Base-by-base conservation (phyloP, 495 filamentous ascomycete genomes). In the Penicillium bovifimosum region DNA sequence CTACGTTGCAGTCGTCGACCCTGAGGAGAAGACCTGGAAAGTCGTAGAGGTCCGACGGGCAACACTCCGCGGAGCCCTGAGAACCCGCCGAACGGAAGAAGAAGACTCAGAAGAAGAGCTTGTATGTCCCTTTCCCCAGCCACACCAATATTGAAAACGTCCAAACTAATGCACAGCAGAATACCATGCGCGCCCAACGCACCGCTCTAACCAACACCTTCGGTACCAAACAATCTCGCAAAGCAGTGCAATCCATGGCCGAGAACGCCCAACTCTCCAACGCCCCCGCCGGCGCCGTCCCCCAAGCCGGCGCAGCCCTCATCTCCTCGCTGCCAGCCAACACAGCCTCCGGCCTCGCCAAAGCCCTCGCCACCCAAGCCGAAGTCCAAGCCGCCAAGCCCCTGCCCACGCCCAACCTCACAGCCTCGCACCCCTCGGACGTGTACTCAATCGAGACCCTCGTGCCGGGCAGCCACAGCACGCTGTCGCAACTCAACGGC, bases 151-250 rank as follows among this genome's bases (percentile, higher is more conserved):
- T 34, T 2, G 33, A 33, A 34, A n/a, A 39, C 9, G 27, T n/a
- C 20, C 20, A 27, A 11, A 36, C 47, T 55, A 38, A 40, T 32
- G 9, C 27, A 69, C 55, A 32, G 38, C 48, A 67, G 64, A 81
- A 77, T 80, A 68, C 74, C 35, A 75, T 80, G 59, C 72, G 78
- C 59, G 78, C 81, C 26, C 75, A 76, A 62, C 81, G 81, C 54
- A 84, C 80, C 39, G 80, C 83, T 32, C 85, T 98, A 5, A 93
- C 90, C 54, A 81, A 89, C 60, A 84, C 86, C 42, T 98, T 98
- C 72, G 95, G 93, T 56, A 96, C 90, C 31, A 95, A 90, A 74
- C 95, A 95, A 72, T 84, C 95, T 2, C 86, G 87, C 76, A 95
- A 95, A 70, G 86, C 86, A 2, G 83, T 92, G 52, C 80, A 79